Evolutionary conservation across 768 basidiomycete species (phyloP), one percentile per base, ranked within the genome.

Genomic region (Pleurotus ostreatus): DNA sequence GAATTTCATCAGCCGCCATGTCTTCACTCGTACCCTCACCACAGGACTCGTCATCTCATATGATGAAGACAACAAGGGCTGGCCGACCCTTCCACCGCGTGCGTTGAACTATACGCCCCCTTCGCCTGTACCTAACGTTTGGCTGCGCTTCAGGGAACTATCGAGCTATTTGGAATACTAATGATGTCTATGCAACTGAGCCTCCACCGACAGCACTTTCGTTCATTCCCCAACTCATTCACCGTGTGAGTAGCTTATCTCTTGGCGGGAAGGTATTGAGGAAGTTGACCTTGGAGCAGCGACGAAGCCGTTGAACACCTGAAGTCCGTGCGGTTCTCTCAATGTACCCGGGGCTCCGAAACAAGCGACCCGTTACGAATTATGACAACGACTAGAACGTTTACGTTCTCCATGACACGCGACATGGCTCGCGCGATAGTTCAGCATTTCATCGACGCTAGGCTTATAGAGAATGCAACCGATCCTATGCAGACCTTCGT

Each of bases 21-120:
- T 67, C 73, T 53, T 63, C 67, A 38, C 64, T 68, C 58, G 80
- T 80, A 60, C 53, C 65, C 65, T 68, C 78, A 51, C 37, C 51
- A 39, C 51, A 53, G 38, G 51, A 53, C 40, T 83, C 82, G 61
- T 84, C 89, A 39, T 92, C 91, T 25, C 94, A 96, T 71, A 92
- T 96, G 91, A 97, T 98, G 94, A 95, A 96, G 84, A 96, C 92
- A 12, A 96, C 94, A 68, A 92, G 93, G 78, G 85, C 94, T 66
- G 94, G 94, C 59, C 81, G 94, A 63, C 94, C 94, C 11, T 97
- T 86, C 71, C 82, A 94, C 71, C 95, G 95, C 84, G 94, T 90
- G 56, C 59, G 67, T 67, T 44, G 30, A 41, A 46, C 58, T 64
- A 54, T 58, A 55, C 57, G 45, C 55, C 60, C 46, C 4, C 23